Conservation (phyloP, 2,329 filamentous ascomycete species). For the Alternaria gaisen region DNA sequence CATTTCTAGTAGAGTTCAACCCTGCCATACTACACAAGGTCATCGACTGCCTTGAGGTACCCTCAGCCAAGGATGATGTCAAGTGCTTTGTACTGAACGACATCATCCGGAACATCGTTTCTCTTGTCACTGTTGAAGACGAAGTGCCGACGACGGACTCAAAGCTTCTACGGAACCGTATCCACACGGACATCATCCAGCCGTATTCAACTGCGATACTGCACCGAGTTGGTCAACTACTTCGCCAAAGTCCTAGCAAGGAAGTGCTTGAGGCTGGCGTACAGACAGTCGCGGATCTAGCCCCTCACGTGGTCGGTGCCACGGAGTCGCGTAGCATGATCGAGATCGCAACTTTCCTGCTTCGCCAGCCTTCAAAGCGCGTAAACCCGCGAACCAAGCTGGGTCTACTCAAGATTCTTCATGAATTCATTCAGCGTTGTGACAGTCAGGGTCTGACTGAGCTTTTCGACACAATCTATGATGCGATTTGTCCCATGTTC, state of each 20-base stretch:
- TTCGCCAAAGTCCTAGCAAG: constrained; percentile 70
- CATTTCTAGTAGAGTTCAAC: constrained; percentile 74
- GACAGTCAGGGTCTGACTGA: constrained; percentile 64
- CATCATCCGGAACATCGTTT: constrained; percentile 67
- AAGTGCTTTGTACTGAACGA: constrained; percentile 79
- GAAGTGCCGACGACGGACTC: constrained; percentile 52
- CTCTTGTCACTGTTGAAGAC: constrained; percentile 25
- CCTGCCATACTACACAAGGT: constrained; percentile 70
- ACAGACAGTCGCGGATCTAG: constrained; percentile 75
- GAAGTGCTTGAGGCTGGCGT: constrained; percentile 82
- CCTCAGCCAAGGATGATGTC: constrained; percentile 85
- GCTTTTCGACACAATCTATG: constrained; percentile 72
- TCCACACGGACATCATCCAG: constrained; percentile 61
- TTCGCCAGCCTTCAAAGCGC: constrained; percentile 83
- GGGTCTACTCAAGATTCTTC: constrained; percentile 78
- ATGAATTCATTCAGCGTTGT: constrained; percentile 78
- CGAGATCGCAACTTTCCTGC: constrained; percentile 79
- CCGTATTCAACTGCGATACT: constrained; percentile 75
- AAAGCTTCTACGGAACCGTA: constrained; percentile 62
- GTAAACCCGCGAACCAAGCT: constrained; percentile 87
- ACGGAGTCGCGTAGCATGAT: constrained; percentile 78
- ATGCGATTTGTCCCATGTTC: constrained; percentile 81
- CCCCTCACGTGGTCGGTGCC: constrained; percentile 56
- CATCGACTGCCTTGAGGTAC: constrained; percentile 74
- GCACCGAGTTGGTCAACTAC: constrained; percentile 58